A percentile compares a stretch with the other conserved stretches of the same genome.
phyloP scores from a whole-genome alignment of 2,329 filamentous ascomycete genomes.

The Thelonectria rubi region DNA sequence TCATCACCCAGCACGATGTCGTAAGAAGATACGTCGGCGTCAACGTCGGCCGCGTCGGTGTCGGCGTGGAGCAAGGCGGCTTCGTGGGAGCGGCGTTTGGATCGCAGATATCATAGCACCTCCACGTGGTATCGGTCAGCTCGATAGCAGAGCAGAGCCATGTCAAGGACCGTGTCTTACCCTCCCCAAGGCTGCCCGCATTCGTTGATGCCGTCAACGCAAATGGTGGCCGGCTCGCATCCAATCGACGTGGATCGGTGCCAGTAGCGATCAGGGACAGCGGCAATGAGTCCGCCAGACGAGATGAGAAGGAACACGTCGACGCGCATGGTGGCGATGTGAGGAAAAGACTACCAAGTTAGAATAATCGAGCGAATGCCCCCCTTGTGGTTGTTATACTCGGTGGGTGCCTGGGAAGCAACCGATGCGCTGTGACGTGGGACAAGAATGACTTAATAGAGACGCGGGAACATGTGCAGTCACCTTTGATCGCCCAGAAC shows the following conservation, averaged over 20 bases:
- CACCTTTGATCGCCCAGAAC: not conserved
- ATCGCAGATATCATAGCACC: slow-evolving; percentile 46
- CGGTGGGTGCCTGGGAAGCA: not conserved
- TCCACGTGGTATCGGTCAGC: slow-evolving; percentile 18
- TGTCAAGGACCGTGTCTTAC: slow-evolving; percentile 26
- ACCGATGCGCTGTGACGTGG: not conserved
- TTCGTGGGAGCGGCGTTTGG: slow-evolving; percentile 32
- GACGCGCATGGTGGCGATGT: slow-evolving; percentile 23
- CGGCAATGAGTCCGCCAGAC: slow-evolving; percentile 20
- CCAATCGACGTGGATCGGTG: slow-evolving; percentile 5
- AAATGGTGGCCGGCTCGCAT: slow-evolving; percentile 30
- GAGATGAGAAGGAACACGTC: slow-evolving; percentile 19
- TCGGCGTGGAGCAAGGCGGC: slow-evolving; percentile 30
- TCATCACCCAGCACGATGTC: not conserved
- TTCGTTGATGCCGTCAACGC: slow-evolving; percentile 42
- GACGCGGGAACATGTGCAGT: not conserved
- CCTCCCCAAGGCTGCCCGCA: slow-evolving; percentile 43
- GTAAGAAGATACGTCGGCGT: too few species aligned
- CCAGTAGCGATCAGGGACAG: slow-evolving; percentile 11
- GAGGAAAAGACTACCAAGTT: not conserved
- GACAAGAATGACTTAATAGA: not conserved
- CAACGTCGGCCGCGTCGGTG: not conserved
- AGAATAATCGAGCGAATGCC: not conserved
- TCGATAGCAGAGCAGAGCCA: not conserved
- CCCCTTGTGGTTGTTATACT: not conserved